A percentile compares a stretch with the other conserved stretches of the same genome.
Conservation (phyloP, 495 filamentous ascomycete species). For the Ramalina intermedia region DNA sequence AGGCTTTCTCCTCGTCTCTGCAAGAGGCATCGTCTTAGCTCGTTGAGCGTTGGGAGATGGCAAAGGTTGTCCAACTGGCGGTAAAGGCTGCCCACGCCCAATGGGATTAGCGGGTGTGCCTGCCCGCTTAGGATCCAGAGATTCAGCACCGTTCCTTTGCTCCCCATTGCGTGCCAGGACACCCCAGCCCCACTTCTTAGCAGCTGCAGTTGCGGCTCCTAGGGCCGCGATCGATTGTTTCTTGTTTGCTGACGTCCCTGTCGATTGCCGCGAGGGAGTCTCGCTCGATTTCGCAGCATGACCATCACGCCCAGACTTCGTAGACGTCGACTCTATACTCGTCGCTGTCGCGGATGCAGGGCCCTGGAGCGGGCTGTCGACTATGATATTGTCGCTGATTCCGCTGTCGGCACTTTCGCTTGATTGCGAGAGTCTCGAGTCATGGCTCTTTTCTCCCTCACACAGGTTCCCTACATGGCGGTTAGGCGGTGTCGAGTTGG, state of each 20-base stretch:
- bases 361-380: constrained; percentile 7
- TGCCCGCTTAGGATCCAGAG: constrained; percentile 25
- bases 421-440: not conserved
- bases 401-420: no score
- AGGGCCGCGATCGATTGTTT: constrained; percentile 37
- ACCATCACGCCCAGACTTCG: constrained; percentile 1
- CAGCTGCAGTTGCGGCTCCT: constrained; percentile 57
- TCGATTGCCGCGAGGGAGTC: no score
- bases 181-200: constrained; percentile 73
- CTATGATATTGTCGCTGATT: not conserved
- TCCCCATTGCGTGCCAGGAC: constrained; percentile 48
- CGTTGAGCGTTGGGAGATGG: constrained; percentile 59
- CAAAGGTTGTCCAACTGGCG: constrained; percentile 44
- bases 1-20: constrained; percentile 47
- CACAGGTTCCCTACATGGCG: constrained; percentile 24
- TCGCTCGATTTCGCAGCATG: not conserved
- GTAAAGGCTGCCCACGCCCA: constrained; percentile 46
- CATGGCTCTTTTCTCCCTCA: constrained; percentile 9
- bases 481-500: constrained; percentile 31
- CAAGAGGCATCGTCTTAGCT: constrained; percentile 38
- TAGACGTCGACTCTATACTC: constrained; percentile 3
- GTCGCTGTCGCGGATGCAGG: constrained; percentile 9
- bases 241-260: not conserved
- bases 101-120: constrained; percentile 54
- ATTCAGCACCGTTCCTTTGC: constrained; percentile 18